Base-by-base conservation (phyloP, 306 rosid genomes). In the Quillaja saponaria region DNA sequence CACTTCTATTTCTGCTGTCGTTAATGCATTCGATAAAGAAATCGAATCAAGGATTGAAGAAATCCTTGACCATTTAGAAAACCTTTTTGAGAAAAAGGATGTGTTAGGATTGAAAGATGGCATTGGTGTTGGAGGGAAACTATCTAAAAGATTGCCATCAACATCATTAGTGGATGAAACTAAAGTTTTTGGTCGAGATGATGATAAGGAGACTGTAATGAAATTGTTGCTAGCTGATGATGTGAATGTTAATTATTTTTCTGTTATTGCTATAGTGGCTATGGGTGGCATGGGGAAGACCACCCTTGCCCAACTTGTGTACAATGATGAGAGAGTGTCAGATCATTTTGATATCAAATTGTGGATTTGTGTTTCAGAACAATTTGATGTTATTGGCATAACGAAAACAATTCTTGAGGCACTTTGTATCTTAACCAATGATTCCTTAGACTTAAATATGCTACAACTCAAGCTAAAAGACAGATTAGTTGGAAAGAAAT, bases 381-480 rank as follows among this genome's bases (percentile, higher is more conserved):
- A 48, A 1, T 48, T 17, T 6, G 31, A 48, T 45, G 67, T 45
- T 46, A 11, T 45, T 3, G 2, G 13, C 1, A 8, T 48, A 6
- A 19, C 31, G 7, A 17, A 48, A 19, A 8, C 6, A 7, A 48
- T 18, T 9, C 31, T 48, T 7, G 2, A 48, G 12, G 53, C 53
- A 0, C 12, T 60, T 21, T 6, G 2, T 40, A 11, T 7, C 15
- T 16, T 4, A 0, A 2, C 37, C 5, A 5, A 50, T 0, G 55
- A 51, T n/a, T 2, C 38, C 6, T 31, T 40, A 11, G 71, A 67
- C 13, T 19, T 59, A 1, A 44, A 48, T 13, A 7, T 10, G 1
- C 53, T 69, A 10, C 72, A 69, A 11, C 34, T 21, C n/a, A 10
- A 28, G 11, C 9, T 59, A 48, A 51, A 11, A 13, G 63, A 55